Evolutionary conservation across 1,139 yeast species (phyloP), one percentile per base, ranked within the genome.

Genomic region (Blastobotrys petasosporus): DNA sequence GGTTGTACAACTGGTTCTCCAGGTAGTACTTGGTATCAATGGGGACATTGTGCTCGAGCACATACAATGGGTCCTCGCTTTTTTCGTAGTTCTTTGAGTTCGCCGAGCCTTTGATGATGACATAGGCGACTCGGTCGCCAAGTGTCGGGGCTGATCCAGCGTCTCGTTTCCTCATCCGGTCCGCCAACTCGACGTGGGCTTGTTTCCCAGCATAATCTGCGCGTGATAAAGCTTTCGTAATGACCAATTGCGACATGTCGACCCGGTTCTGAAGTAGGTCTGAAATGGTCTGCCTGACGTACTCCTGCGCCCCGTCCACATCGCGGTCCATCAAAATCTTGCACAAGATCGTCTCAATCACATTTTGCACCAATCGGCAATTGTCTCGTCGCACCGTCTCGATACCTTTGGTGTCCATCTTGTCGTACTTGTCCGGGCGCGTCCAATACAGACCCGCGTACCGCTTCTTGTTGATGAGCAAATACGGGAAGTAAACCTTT

Each of bases 381-480:
- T 94, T 94, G 62, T 94, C 99, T 71, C 99, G 81, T 65, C 99
- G 80, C 38, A 94, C 98, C 0, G 98, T 92, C 60, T 94, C 99
- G 53, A 94, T 85, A 66, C 99, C 99, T 62, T 94, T 94, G 30
- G 97, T 94, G 64, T 94, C 99, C 92, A 94, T 84, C 66, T 92
- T 94, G 64, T 94, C 98, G 60, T 79, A 86, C 54, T 85, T 87
- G 11, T 86, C 79, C 0, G 97, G 85, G 40, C 77, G 77, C 0
- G 98, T 92, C 98, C 98, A 94, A 62, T 82, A 92, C 45, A 94
- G 71, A 0, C 99, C 99, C 1, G 98, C 99, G 61, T 94, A 94
- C 63, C 99, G 77, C 66, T 94, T 94, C 66, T 94, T 94, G 69
- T 90, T 92, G 61, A 94, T 92, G 60, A 94, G 73, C 53, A 94